Evolutionary conservation across 2,329 filamentous ascomycete genomes (phyloP).

Genomic region (Claviceps spartinae): DNA sequence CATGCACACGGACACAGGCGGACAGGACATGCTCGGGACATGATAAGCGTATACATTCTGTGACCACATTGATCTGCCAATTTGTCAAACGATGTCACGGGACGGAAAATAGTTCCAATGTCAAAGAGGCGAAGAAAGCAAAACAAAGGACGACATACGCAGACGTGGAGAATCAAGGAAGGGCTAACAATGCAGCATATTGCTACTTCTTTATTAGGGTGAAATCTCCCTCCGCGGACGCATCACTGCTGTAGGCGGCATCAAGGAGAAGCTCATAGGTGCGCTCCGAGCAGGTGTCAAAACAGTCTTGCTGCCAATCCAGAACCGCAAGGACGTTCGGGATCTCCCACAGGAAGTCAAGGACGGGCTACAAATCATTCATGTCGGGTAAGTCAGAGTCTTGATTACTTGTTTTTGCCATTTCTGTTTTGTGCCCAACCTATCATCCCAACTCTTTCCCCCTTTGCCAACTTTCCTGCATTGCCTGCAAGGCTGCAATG

Average conservation of each 20-base stretch:
- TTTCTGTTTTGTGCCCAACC: not conserved
- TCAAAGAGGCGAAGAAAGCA: not conserved
- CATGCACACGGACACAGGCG: not conserved
- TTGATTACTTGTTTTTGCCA: slow-evolving; percentile 27
- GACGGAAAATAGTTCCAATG: too few relatives aligned
- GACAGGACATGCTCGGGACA: not conserved
- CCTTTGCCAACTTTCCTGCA: not conserved
- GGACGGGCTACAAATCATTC: slow-evolving; percentile 74
- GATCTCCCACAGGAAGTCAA: slow-evolving; percentile 85
- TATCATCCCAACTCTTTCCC: not conserved
- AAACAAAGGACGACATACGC: not conserved
- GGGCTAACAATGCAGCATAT: not conserved
- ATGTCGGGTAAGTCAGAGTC: slow-evolving; percentile 55
- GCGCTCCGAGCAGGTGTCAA: slow-evolving; percentile 87
- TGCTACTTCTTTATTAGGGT: slow-evolving; percentile 29
- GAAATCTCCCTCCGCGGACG: slow-evolving; percentile 72
- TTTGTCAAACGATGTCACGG: too few relatives aligned
- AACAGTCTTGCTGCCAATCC: slow-evolving; percentile 74
- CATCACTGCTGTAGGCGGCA: slow-evolving; percentile 88
- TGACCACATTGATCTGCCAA: too few relatives aligned
- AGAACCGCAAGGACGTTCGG: slow-evolving; percentile 84
- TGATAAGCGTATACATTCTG: not conserved
- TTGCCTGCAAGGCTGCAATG: not conserved
- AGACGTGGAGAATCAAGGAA: not conserved
- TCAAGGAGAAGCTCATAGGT: slow-evolving; percentile 97